These are phyloP conservation scores for Metschnikowia koreensis DNA, from an alignment of 805 yeast species.

Conservation along the genomic window DNA sequence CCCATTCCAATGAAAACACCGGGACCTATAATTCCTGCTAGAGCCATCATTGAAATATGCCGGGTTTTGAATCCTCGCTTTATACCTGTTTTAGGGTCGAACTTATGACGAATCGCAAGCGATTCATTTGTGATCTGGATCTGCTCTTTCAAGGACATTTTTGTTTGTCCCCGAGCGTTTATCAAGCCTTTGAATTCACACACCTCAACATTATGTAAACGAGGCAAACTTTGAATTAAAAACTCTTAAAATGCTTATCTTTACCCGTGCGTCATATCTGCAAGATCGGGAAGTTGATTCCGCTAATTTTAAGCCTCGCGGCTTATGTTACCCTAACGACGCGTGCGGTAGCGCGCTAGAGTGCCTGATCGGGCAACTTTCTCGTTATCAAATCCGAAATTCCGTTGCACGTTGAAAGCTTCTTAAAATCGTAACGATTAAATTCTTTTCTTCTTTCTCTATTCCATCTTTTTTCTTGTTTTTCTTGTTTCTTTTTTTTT, in stretches of 20 bases:
- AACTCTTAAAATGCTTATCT: not conserved
- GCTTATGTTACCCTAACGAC: not conserved
- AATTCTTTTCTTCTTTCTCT: not conserved
- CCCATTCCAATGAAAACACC: conserved; percentile 9
- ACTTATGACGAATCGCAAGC: conserved; percentile 1
- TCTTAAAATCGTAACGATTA: no score
- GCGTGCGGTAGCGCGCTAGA: not conserved
- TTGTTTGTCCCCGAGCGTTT: not conserved
- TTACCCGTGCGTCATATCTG: not conserved
- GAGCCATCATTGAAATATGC: conserved; percentile 8
- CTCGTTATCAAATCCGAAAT: not conserved
- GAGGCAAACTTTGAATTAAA: no score
- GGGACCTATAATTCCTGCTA: conserved; percentile 8
- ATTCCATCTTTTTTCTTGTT: not conserved
- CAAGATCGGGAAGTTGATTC: not conserved
- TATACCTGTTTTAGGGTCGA: conserved; percentile 9
- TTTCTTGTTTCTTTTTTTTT: no score
- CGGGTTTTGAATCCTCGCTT: conserved; percentile 6
- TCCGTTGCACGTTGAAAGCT: not conserved
- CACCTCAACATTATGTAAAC: no score
- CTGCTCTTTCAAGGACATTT: conserved; percentile 2
- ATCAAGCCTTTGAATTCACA: not conserved
- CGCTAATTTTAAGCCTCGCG: not conserved
- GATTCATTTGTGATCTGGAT: not conserved
- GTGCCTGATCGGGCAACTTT: not conserved